phyloP scores from a whole-genome alignment of 495 filamentous ascomycete species.

The Podospora anserina region DNA sequence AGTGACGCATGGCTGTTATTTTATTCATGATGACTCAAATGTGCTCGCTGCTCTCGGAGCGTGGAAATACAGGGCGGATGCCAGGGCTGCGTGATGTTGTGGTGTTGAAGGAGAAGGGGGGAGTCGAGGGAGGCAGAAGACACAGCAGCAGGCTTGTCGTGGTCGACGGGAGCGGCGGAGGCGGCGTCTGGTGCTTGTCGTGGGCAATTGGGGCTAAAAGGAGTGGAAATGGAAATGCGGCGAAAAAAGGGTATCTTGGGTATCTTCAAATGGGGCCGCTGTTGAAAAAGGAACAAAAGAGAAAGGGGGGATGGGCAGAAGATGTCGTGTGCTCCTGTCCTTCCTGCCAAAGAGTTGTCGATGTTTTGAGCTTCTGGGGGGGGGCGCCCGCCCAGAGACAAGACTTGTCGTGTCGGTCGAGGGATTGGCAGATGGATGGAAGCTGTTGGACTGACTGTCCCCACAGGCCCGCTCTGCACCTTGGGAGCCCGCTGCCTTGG shows the following conservation, averaged over 20 bases:
- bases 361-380: constrained; percentile 26
- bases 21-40: constrained; percentile 70
- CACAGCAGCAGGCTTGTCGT: constrained; percentile 6
- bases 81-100: constrained; percentile 2
- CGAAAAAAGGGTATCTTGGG: constrained; percentile 30
- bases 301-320: constrained; percentile 13
- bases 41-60: constrained; percentile 14
- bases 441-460: constrained; percentile 22
- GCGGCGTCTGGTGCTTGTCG: background rate
- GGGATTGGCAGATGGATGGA: constrained; percentile 31
- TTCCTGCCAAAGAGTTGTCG: constrained; percentile 20
- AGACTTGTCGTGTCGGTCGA: constrained; percentile 30
- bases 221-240: constrained; percentile 24
- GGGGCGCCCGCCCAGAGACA: constrained; percentile 38
- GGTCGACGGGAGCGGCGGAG: constrained; percentile 14
- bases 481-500: constrained; percentile 15
- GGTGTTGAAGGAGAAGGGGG: constrained; percentile 1
- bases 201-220: constrained; percentile 33
- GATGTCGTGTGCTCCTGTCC: constrained; percentile 38
- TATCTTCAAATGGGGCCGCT: constrained; percentile 29
- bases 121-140: constrained; percentile 6
- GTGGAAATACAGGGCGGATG: background rate
- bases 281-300: constrained; percentile 31
- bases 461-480: constrained; percentile 9
- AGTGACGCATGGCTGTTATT: constrained; percentile 90